A percentile compares a stretch with the other conserved stretches of the same genome.
Conservation (phyloP, 75 land plant genomes). For the Selaginella tamariscina region DNA sequence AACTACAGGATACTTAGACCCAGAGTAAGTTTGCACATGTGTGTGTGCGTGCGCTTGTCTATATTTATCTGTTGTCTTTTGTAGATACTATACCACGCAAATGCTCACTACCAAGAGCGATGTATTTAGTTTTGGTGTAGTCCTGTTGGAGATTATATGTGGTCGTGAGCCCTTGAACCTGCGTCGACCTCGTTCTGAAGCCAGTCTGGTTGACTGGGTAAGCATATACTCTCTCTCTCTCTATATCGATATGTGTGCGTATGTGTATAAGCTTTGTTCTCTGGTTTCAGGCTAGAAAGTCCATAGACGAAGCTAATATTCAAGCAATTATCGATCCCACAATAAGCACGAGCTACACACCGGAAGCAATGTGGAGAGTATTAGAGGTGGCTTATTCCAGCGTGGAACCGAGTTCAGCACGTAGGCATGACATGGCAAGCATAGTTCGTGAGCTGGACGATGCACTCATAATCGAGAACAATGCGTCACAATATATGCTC, state of each 20-base stretch:
- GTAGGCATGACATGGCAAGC: slow-evolving; percentile 45
- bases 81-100: slow-evolving; percentile 41
- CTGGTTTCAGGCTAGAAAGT: slow-evolving; percentile 42
- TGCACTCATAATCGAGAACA: slow-evolving; percentile 54
- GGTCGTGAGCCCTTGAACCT: slow-evolving; percentile 53
- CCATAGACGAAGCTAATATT: slow-evolving; percentile 30
- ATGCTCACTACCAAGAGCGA: slow-evolving; percentile 52
- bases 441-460: slow-evolving; percentile 52
- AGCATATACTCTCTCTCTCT: too few relatives aligned
- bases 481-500: slow-evolving; percentile 62
- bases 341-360: slow-evolving; percentile 35
- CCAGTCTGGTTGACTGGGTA: slow-evolving; percentile 66
- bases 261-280: background rate
- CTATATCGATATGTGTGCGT: too few relatives aligned
- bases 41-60: background rate
- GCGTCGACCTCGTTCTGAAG: slow-evolving; percentile 36
- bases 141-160: slow-evolving; percentile 40
- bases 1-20: background rate
- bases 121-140: slow-evolving; percentile 58
- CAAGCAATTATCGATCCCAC: slow-evolving; percentile 50
- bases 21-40: background rate
- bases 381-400: slow-evolving; percentile 43
- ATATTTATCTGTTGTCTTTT: background rate
- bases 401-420: slow-evolving; percentile 37
- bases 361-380: slow-evolving; percentile 64